Evolutionary conservation across 305 asterid species (phyloP), one percentile per base, ranked within the genome.

Genomic region (Coffea humblotiana): DNA sequence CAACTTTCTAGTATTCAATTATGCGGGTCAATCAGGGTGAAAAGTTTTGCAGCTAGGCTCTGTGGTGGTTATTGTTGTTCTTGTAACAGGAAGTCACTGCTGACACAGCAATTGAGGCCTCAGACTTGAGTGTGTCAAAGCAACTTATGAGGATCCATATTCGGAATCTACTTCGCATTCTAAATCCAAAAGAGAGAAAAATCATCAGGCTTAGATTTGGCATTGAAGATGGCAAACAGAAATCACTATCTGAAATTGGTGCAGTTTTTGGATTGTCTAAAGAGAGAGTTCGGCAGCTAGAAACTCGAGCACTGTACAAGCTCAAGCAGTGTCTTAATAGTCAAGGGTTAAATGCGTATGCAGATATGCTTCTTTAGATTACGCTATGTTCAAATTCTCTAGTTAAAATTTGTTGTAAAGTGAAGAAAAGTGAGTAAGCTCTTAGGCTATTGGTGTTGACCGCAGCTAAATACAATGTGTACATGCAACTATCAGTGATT

Each of bases 111-210:
- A 76, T 92, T 25, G 99, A 95, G 86, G 71, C 77, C 80, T 93
- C 97, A 25, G 93, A 89, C 21, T 77, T 87, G 52, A 85, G 89
- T 49, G 94, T 78, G 35, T 66, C 84, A 18, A 95, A 92, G 86
- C 91, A 89, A 88, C 79, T 95, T 49, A 93, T 95, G 99, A 89
- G 99, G 85, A 89, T 85, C 75, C 99, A 93, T 65, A 58, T 88
- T 27, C 91, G 91, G 7, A 85, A 84, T 84, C 97, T 95, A 77
- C 82, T 95, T 83, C 83, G 90, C 60, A 82, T 90, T 79, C 92
- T 93, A 49, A 89, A 83, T 85, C 92, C 98, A n/a, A 87, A 92
- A 80, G 99, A 95, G 84, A 86, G 95, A 90, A 91, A 87, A 80
- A 90, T 94, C 77, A 90, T 95, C 77, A 88, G 88, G 72, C 74